Percentiles rank a stretch among this genome's conserved stretches.
Conservation (phyloP, 2,329 filamentous ascomycete species). For the Xylaria multiplex region DNA sequence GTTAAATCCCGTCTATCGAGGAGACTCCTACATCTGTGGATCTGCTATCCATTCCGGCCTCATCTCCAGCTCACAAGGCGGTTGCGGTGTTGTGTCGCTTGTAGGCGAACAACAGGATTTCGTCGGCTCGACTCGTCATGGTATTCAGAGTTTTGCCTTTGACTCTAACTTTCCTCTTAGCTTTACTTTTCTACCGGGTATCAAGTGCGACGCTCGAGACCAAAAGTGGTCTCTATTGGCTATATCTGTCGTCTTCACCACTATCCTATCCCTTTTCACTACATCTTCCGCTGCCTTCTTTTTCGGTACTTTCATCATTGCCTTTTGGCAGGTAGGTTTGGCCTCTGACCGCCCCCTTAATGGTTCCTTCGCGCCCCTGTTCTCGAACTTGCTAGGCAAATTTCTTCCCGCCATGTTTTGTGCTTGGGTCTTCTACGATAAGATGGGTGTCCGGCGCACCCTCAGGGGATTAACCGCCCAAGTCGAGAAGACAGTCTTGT, state of each 20-base stretch:
- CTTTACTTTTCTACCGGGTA: constrained; percentile 76
- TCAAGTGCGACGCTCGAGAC: constrained; percentile 77
- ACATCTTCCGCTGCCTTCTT: constrained; percentile 84
- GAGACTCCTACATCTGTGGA: constrained; percentile 88
- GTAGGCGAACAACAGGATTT: constrained; percentile 75
- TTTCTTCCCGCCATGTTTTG: constrained; percentile 89
- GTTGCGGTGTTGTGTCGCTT: constrained; percentile 82
- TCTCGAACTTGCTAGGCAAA: constrained; percentile 81
- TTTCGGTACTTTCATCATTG: constrained; percentile 79
- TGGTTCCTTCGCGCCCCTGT: constrained; percentile 72
- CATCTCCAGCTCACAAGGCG: constrained; percentile 75
- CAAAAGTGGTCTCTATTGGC: constrained; percentile 85
- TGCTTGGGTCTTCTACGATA: constrained; percentile 87
- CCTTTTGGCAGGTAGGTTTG: constrained; percentile 91
- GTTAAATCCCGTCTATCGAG: constrained; percentile 75
- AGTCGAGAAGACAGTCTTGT: constrained; percentile 88
- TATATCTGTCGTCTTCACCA: constrained; percentile 82
- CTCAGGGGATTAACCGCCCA: constrained; percentile 80
- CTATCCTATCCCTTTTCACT: constrained; percentile 82
- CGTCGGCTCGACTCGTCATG: constrained; percentile 71
- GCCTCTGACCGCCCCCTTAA: constrained; percentile 85
- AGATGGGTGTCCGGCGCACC: constrained; percentile 78
- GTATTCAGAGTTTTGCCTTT: constrained; percentile 81
- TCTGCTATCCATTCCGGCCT: constrained; percentile 86
- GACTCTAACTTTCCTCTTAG: constrained; percentile 90